Evolutionary conservation across 2,329 filamentous ascomycete species (phyloP).

Genomic region (Lecanosticta acicola): DNA sequence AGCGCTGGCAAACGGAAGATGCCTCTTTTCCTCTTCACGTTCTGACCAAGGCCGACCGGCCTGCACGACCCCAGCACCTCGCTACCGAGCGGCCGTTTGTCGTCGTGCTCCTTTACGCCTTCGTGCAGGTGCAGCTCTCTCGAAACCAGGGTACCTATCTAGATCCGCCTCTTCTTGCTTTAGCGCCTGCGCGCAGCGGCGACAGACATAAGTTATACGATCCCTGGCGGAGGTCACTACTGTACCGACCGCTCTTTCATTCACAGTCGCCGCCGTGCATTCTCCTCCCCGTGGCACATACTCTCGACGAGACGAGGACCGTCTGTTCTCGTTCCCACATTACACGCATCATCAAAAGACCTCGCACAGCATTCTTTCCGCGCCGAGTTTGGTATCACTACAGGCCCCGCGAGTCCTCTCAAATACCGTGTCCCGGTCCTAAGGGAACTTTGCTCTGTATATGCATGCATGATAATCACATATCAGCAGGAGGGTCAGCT

Average conservation of each 20-base stretch:
- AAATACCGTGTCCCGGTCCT: conserved; percentile 16
- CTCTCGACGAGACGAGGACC: conserved; percentile 10
- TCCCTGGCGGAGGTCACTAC: conserved; percentile 12
- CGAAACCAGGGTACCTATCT: conserved; percentile 22
- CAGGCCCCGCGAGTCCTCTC: conserved; percentile 13
- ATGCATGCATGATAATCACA: conserved; percentile 14
- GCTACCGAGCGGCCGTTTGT: conserved; percentile 20
- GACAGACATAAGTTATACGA: conserved; percentile 14
- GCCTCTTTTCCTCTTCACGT: conserved; percentile 7
- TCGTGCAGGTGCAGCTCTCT: conserved; percentile 19
- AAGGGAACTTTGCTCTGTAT: conserved; percentile 4
- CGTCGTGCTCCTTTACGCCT: conserved; percentile 15
- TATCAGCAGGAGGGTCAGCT: conserved; percentile 11
- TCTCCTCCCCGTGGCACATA: not conserved
- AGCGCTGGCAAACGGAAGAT: conserved; percentile 15
- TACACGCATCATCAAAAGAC: conserved; percentile 19
- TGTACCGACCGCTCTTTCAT: conserved; percentile 17
- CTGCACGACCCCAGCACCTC: conserved; percentile 15
- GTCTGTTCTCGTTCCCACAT: conserved; percentile 14
- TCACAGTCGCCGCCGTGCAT: conserved; percentile 12
- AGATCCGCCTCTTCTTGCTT: conserved; percentile 18
- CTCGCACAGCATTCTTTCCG: conserved; percentile 16
- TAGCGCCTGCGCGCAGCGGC: conserved; percentile 13
- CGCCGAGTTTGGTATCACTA: conserved; percentile 14
- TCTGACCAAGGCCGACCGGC: conserved; percentile 5